Conservation (phyloP, 441 rosid species). For the Omphalea diandra region DNA sequence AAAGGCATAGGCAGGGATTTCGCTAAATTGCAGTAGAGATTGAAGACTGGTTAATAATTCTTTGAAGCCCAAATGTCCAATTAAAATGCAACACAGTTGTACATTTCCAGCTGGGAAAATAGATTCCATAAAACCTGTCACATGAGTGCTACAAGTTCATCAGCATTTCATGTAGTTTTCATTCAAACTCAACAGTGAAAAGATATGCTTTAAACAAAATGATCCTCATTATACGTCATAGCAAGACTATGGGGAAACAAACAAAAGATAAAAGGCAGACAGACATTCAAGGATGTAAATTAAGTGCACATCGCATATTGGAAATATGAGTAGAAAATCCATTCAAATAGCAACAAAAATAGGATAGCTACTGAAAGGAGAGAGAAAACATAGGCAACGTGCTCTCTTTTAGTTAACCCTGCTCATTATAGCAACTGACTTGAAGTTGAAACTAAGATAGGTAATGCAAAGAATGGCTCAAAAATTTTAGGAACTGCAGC, state of each 20-base stretch:
- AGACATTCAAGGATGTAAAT: not conserved
- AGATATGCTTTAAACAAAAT: not conserved
- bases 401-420: not conserved
- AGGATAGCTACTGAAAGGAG: not conserved
- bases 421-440: not conserved
- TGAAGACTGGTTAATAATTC: not conserved
- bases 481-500: not conserved
- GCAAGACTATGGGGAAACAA: not conserved
- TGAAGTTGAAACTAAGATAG: not conserved
- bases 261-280: not conserved
- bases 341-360: constrained; percentile 10
- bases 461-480: not conserved
- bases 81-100: not conserved
- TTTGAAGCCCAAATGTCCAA: not conserved
- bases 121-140: not conserved
- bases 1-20: not conserved
- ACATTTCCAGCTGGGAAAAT: not conserved
- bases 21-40: not conserved
- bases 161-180: not conserved
- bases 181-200: constrained; percentile 2
- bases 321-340: constrained; percentile 14
- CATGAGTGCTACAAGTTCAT: not conserved
- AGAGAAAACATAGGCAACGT: not conserved
- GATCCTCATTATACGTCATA: not conserved
- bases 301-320: constrained; percentile 11